Conservation (phyloP, 2,329 filamentous ascomycete genomes). For the Botryosphaeria dothidea region DNA sequence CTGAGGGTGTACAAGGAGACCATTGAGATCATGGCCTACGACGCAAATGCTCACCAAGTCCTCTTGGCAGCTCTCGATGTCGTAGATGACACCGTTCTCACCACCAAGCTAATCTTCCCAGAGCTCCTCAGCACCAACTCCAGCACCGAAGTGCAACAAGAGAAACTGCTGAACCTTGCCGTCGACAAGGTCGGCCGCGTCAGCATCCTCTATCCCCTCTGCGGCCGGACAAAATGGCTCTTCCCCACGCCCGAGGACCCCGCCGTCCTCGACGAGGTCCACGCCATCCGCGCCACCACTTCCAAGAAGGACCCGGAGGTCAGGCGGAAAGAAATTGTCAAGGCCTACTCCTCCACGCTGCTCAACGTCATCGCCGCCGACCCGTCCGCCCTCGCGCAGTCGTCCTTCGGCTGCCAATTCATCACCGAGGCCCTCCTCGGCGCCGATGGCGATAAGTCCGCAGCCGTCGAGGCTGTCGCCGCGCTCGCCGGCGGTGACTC, state of each 20-base stretch:
- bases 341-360: conserved; percentile 71
- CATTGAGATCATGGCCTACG: conserved; percentile 79
- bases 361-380: conserved; percentile 71
- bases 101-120: conserved; percentile 79
- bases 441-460: conserved; percentile 71
- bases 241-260: conserved; percentile 53
- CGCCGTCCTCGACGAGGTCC: conserved; percentile 74
- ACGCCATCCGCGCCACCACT: conserved; percentile 75
- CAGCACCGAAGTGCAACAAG: conserved; percentile 48
- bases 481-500: conserved; percentile 42
- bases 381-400: conserved; percentile 67
- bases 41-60: conserved; percentile 75
- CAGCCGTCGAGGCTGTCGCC: conserved; percentile 69
- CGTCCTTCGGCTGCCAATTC: conserved; percentile 84
- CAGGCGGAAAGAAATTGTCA: conserved; percentile 74
- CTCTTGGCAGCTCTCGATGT: conserved; percentile 87
- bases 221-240: conserved; percentile 62
- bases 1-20: conserved; percentile 89
- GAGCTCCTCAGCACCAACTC: conserved; percentile 66
- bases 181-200: conserved; percentile 66
- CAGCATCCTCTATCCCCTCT: conserved; percentile 79
- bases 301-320: conserved; percentile 87
- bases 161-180: conserved; percentile 65
- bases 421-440: conserved; percentile 79
- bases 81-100: conserved; percentile 90